Base-by-base conservation (phyloP, 495 filamentous ascomycete species). In the Jackrogersella minutella region DNA sequence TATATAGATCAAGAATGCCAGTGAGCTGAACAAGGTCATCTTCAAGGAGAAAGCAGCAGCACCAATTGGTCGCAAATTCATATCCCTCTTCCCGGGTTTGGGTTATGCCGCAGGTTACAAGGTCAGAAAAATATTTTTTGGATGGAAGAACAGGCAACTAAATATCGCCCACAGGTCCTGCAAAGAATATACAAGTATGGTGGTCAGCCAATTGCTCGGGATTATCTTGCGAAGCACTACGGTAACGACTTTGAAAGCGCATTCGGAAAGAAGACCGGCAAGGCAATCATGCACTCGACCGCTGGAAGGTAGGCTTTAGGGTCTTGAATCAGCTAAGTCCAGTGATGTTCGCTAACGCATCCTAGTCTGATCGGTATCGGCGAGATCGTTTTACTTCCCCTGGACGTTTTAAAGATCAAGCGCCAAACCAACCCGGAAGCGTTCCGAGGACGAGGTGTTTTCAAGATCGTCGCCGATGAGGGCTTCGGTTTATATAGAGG, bases 141-240 rank as follows among this genome's bases (percentile, higher is more conserved):
- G 31, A 9, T 26, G 10, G 14, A 22, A 39, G 8, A 16, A 21
- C 39, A 17, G 16, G 14, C 10, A 14, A 30, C 63, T 70, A 60
- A 70, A 30, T 1, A 40, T 39, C 36, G 5, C 11, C 7, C 14
- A 13, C 28, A 91, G 89, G 82, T 95, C 58, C 86, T 96, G 55
- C 95, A 99, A 85, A 85, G 95, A 71, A 88, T 99, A 73, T 99
- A 99, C 84, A 99, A 99, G 80, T 99, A 97, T 75, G 95, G 95
- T 62, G 95, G 95, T 54, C 95, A 99, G 84, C 95, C 95, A 7
- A 94, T 97, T 72, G 93, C 89, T 2, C 88, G 94, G 39, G 95
- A 99, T 77, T 97, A 90, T 78, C 85, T 99, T 33, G 84, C 86
- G n/a, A 77, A 82, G 66, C 85, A 98, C 82, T 86, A 96, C 77